Evolutionary conservation across 192 early-diverging fungal species (phyloP), one percentile per base, ranked within the genome.

Genomic region (Rhizophagus clarus): DNA sequence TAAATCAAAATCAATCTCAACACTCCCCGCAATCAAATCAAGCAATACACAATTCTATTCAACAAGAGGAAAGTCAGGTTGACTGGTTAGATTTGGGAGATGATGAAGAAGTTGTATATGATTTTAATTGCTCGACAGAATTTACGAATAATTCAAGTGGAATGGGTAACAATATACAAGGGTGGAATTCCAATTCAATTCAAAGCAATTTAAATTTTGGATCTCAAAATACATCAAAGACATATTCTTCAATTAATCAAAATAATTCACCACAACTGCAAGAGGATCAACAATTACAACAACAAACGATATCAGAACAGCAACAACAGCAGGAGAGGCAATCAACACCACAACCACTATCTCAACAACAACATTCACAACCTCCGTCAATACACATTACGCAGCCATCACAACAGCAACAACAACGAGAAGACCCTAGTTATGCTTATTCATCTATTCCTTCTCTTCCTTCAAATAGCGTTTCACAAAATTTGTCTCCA

Each of bases 241-340:
- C 67, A 67, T 79, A 51, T 69, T 31, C 66, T 40, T 56, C 67
- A 66, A 79, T 79, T 69, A 79, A 60, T 70, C 77, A 42, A 70
- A 79, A 17, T 75, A 72, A 22, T 64, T 45, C 24, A 24, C 77
- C 69, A 69, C 64, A 79, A 47, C 47, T 28, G 22, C 40, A 67
- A 10, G 77, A 79, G 1, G 28, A 77, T 66, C 42, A 67, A 37
- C 45, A 66, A 69, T 45, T 20, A 34, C 66, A 40, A 61, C 66
- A 40, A 61, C 63, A 67, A 69, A 31, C 67, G 12, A 69, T 69
- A 22, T 8, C 67, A 22, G 76, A 77, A 45, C 67, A 49, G 22
- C 42, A 34, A 73, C 49, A 40, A 72, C 70, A 24, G 20, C 72
- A 61, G 61, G 15, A 56, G 12, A 17, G 20, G 6, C 49, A 37